Evolutionary conservation across 1,284 basidiomycete genomes (phyloP), one percentile per base, ranked within the genome.

Genomic region (Sanguinoderma infundibulare): DNA sequence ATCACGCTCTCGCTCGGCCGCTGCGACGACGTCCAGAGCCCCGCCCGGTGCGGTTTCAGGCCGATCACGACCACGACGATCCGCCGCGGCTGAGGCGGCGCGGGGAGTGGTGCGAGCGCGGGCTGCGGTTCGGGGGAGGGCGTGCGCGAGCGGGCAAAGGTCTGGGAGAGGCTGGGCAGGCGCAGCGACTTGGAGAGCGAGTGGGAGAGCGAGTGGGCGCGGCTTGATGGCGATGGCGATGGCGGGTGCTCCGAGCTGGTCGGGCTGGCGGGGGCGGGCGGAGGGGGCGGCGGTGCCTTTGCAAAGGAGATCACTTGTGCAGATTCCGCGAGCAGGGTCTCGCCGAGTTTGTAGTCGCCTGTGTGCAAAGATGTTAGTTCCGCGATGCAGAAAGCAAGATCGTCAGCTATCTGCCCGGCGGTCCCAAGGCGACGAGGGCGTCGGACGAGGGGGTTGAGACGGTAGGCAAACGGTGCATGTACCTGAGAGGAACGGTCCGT

Each of bases 261-360:
- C n/a, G n/a, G n/a, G n/a, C n/a, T 15, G 35, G 20, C 53, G 10
- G 28, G 46, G 49, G 12, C 42, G 49, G 17, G 44, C 38, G 59
- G 58, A 49, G 69, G 53, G 3, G 73, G 67, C 24, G 71, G 65
- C 4, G 71, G 68, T 5, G 67, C 68, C n/a, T 70, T 58, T 64
- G 82, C 83, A 12, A 88, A 76, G 15, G 74, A 73, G 57, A 89
- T 83, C 2, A 78, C 76, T 12, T 79, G 77, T 2, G 82, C 83
- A 15, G 84, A 85, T 71, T 88, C 82, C 8, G 74, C 72, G 26
- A 88, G 75, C 22, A 89, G 74, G 5, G 83, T 82, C 69, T 87
- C 79, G n/a, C 86, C 86, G 44, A 87, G 70, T 59, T 74, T 79
- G 72, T 87, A 87, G 68, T 87, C 86, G 24, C 85, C 85, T 86